Evolutionary conservation across 257 asterid species (phyloP).

Genomic region (Lavandula angustifolia): DNA sequence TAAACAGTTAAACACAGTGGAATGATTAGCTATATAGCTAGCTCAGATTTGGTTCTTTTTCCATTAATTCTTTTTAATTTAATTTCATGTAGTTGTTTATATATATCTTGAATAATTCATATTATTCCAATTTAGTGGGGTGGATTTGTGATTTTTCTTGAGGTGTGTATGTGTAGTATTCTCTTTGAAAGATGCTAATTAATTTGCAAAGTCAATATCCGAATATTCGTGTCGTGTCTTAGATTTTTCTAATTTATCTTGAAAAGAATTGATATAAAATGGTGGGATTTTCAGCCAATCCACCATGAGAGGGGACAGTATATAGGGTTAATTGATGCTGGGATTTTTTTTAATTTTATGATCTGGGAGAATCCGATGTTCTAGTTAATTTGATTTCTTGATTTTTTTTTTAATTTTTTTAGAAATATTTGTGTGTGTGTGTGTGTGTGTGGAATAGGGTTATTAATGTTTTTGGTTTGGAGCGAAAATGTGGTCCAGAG

Average conservation of each 20-base stretch:
- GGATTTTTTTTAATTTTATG: slow-evolving; percentile 2
- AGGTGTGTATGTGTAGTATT: background rate
- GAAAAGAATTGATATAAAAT: background rate
- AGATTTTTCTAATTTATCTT: background rate
- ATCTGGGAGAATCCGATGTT: slow-evolving; percentile 19
- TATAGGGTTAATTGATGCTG: slow-evolving; percentile 33
- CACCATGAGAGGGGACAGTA: slow-evolving; percentile 10
- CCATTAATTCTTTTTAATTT: background rate
- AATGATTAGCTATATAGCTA: background rate
- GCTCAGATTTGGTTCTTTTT: background rate
- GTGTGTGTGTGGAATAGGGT: slow-evolving; percentile 27
- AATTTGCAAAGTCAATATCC: slow-evolving; percentile 22
- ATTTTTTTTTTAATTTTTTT: background rate
- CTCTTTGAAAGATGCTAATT: slow-evolving; percentile 29
- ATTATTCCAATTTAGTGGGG: too few relatives aligned
- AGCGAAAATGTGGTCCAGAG: slow-evolving; percentile 20
- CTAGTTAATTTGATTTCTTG: slow-evolving; percentile 17
- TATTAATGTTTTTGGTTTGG: slow-evolving; percentile 24
- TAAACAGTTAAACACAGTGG: background rate
- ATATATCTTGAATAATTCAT: background rate
- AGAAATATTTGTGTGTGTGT: too few relatives aligned
- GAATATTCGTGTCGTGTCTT: slow-evolving; percentile 1
- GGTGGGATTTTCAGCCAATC: slow-evolving; percentile 26
- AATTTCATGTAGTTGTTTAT: too few relatives aligned
- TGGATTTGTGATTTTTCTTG: background rate